Evolutionary conservation across 2,329 filamentous ascomycete genomes (phyloP).

Genomic region (Fonsecaea pugnacius): DNA sequence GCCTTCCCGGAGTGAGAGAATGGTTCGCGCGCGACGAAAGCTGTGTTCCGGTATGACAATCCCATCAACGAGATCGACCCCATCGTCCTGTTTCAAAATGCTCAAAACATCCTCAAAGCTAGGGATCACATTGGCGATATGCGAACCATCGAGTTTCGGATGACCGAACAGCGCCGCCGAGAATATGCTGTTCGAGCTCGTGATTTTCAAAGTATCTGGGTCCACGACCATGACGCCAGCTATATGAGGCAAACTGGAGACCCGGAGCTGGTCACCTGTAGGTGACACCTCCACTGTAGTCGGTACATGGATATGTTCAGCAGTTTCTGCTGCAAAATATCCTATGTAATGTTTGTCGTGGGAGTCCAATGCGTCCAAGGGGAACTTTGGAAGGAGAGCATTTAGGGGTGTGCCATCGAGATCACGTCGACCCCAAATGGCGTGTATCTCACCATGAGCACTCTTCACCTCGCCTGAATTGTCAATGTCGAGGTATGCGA

Average conservation of each 20-base stretch:
- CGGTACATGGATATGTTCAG: slow-evolving; percentile 78
- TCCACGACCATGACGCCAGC: slow-evolving; percentile 93
- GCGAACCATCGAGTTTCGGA: slow-evolving; percentile 77
- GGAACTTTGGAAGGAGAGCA: slow-evolving; percentile 78
- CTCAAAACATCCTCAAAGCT: slow-evolving; percentile 82
- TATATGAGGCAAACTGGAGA: slow-evolving; percentile 96
- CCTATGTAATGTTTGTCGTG: slow-evolving; percentile 56
- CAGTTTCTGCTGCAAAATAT: slow-evolving; percentile 84
- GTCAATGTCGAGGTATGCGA: slow-evolving; percentile 76
- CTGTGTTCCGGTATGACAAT: slow-evolving; percentile 96
- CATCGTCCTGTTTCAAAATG: slow-evolving; percentile 83
- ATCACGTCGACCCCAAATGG: slow-evolving; percentile 77
- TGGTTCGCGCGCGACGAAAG: slow-evolving; percentile 84
- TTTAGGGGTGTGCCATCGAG: slow-evolving; percentile 74
- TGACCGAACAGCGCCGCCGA: slow-evolving; percentile 90
- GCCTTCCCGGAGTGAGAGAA: slow-evolving; percentile 81
- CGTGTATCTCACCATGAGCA: slow-evolving; percentile 73
- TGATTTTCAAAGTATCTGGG: slow-evolving; percentile 76
- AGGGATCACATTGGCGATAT: slow-evolving; percentile 80
- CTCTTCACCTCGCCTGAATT: slow-evolving; percentile 74
- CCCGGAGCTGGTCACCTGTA: slow-evolving; percentile 71
- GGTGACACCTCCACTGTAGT: slow-evolving; percentile 76
- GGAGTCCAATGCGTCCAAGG: slow-evolving; percentile 60
- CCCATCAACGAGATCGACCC: slow-evolving; percentile 82
- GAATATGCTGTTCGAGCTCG: slow-evolving; percentile 94